Conservation (phyloP, 1,284 basidiomycete genomes). For the Sporisorium scitamineum region DNA sequence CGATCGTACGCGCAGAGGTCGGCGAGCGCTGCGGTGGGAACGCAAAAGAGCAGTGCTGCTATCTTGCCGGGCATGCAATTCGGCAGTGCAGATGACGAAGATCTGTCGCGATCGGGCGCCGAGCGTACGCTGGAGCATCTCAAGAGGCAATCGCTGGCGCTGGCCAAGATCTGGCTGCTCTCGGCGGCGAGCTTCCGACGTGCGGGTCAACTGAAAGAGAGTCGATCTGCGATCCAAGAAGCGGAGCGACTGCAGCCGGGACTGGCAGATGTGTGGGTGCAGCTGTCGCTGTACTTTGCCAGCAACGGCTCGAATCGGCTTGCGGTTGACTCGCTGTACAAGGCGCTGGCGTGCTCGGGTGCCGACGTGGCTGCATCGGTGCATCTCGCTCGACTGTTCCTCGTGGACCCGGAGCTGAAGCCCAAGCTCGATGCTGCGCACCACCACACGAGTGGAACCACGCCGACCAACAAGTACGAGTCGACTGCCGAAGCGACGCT, state of each 20-base stretch:
- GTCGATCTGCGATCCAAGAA: conserved; percentile 90
- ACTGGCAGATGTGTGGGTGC: conserved; percentile 92
- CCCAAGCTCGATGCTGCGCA: conserved; percentile 24
- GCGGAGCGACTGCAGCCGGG: conserved; percentile 88
- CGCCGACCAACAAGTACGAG: conserved; percentile 14
- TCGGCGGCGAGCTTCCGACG: conserved; percentile 92
- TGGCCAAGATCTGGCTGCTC: conserved; percentile 92
- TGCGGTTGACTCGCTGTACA: conserved; percentile 66
- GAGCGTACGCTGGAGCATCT: conserved; percentile 34
- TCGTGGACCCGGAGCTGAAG: conserved; percentile 49
- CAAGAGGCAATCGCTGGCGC: conserved; percentile 54
- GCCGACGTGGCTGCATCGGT: conserved; percentile 61
- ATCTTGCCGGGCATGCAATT: conserved; percentile 38
- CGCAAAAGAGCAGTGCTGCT: conserved; percentile 19
- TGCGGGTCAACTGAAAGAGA: conserved; percentile 87
- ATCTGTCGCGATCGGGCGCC: conserved; percentile 28
- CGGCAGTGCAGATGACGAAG: conserved; percentile 18
- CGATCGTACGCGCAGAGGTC: conserved; percentile 36
- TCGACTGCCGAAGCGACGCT: conserved; percentile 45
- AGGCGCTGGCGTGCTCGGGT: conserved; percentile 63
- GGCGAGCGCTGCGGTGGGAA: conserved; percentile 15
- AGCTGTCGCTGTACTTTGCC: conserved; percentile 71
- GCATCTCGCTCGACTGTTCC: conserved; percentile 63
- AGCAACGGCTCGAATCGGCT: conserved; percentile 30
- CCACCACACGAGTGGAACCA: not conserved